A percentile compares a stretch with the other conserved stretches of the same genome.
phyloP scores from a whole-genome alignment of 2,329 filamentous ascomycete genomes.

The Coniochaeta ligniaria region DNA sequence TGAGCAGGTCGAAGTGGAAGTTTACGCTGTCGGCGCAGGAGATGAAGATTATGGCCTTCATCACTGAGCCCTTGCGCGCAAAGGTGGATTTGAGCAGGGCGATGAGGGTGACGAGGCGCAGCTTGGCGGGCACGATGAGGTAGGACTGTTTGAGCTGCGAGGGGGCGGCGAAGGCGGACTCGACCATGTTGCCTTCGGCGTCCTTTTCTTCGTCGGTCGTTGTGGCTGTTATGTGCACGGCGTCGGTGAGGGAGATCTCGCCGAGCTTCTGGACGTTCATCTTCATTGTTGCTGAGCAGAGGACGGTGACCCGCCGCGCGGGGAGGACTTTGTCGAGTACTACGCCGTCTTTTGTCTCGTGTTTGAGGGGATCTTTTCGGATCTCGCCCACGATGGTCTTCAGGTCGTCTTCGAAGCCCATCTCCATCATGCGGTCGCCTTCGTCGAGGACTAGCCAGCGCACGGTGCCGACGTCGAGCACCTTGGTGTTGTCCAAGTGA shows the following conservation, averaged over 20 bases:
- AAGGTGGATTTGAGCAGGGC: slow-evolving; percentile 83
- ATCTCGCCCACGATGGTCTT: slow-evolving; percentile 79
- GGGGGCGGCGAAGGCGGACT: slow-evolving; percentile 68
- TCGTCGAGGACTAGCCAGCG: slow-evolving; percentile 94
- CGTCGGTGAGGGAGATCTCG: slow-evolving; percentile 91
- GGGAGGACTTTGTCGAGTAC: slow-evolving; percentile 59
- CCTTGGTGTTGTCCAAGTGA: slow-evolving; percentile 88
- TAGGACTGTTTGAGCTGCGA: slow-evolving; percentile 93
- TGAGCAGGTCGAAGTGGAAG: slow-evolving; percentile 87
- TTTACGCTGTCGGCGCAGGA: slow-evolving; percentile 96
- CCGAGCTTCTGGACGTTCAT: slow-evolving; percentile 92
- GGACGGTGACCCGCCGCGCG: slow-evolving; percentile 71
- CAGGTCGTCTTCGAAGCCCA: slow-evolving; percentile 93
- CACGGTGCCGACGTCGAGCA: slow-evolving; percentile 78
- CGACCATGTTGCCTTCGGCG: slow-evolving; percentile 36
- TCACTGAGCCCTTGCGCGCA: slow-evolving; percentile 78
- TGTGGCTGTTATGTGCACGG: slow-evolving; percentile 72
- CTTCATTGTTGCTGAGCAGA: slow-evolving; percentile 97
- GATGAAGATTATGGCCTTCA: slow-evolving; percentile 96
- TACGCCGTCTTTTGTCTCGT: slow-evolving; percentile 51
- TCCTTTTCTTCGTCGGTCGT: slow-evolving; percentile 41
- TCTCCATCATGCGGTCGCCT: slow-evolving; percentile 95
- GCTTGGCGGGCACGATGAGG: slow-evolving; percentile 78
- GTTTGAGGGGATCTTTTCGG: slow-evolving; percentile 53
- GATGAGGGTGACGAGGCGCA: slow-evolving; percentile 81